These are phyloP conservation scores for Priceomyces medius DNA, from an alignment of 805 yeast genomes.

Conservation along the genomic window DNA sequence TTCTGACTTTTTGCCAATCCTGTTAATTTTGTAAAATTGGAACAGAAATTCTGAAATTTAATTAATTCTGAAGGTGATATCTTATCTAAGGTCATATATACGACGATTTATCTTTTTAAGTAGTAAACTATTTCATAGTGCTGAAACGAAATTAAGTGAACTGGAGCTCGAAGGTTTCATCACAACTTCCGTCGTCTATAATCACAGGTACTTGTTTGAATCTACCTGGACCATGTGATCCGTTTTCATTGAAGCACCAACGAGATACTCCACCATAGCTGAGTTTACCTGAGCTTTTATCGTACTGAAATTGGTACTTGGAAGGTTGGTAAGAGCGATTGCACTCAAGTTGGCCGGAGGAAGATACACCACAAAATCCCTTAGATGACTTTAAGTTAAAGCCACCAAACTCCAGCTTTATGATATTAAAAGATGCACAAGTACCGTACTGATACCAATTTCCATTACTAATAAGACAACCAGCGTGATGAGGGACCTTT, in stretches of 20 bases:
- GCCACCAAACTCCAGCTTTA: constrained; percentile 69
- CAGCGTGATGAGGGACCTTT: constrained; percentile 50
- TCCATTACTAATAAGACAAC: constrained; percentile 85
- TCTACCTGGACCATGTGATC: constrained; percentile 23
- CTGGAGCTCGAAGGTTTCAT: constrained; percentile 6
- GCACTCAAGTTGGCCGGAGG: constrained; percentile 20
- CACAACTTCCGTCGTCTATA: constrained; percentile 18
- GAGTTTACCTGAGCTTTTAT: constrained; percentile 43
- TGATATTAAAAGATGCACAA: constrained; percentile 72
- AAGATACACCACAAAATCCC: constrained; percentile 65
- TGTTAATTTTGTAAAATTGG: no score
- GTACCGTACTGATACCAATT: constrained; percentile 80
- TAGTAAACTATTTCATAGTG: no score
- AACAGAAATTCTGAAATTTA: no score
- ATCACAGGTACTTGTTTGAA: constrained; percentile 22
- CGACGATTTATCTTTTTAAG: no score
- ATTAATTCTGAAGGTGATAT: no score
- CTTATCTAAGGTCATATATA: no score
- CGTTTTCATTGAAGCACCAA: constrained; percentile 57
- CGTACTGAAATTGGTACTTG: constrained; percentile 53
- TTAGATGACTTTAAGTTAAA: constrained; percentile 62
- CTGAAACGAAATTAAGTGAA: no score
- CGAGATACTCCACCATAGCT: constrained; percentile 59
- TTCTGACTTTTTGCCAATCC: no score
- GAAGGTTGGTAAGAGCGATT: constrained; percentile 15